A percentile compares a stretch with the other conserved stretches of the same genome.
phyloP scores from a whole-genome alignment of 2,329 filamentous ascomycete species.

The Pleochaeta shiraiana region DNA sequence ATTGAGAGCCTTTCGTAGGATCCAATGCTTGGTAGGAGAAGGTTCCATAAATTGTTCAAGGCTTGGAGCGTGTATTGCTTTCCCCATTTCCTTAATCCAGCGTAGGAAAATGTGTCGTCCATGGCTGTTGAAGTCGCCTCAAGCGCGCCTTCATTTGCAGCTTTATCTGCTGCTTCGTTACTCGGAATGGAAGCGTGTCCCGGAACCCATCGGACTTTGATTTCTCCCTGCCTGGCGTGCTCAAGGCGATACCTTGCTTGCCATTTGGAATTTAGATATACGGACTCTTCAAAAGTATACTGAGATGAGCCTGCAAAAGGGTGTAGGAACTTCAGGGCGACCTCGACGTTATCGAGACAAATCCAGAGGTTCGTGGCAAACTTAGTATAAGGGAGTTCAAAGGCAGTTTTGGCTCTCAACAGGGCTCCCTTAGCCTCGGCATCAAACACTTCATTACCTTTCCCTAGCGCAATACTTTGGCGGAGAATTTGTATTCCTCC shows the following conservation, averaged over 20 bases:
- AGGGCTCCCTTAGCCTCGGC: neutral
- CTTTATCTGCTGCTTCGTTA: neutral
- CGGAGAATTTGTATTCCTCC: neutral
- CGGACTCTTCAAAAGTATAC: neutral
- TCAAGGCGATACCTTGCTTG: neutral
- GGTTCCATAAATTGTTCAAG: neutral
- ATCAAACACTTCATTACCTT: neutral
- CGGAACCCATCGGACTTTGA: neutral
- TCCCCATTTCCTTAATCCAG: neutral
- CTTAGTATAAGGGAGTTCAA: neutral
- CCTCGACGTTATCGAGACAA: neutral
- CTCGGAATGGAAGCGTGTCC: neutral
- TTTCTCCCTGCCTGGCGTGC: neutral
- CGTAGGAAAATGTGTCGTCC: neutral
- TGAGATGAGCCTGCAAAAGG: neutral
- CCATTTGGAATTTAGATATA: neutral
- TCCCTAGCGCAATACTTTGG: neutral
- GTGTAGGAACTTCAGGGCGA: neutral
- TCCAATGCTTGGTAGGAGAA: neutral
- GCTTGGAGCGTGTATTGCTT: neutral
- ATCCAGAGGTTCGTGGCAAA: neutral
- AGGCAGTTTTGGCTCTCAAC: neutral
- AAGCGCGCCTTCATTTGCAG: neutral
- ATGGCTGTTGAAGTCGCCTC: too few species aligned
- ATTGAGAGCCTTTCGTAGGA: neutral